A percentile compares a stretch with the other conserved stretches of the same genome.
Conservation (phyloP, 768 basidiomycete species). For the Suillus paluster region DNA sequence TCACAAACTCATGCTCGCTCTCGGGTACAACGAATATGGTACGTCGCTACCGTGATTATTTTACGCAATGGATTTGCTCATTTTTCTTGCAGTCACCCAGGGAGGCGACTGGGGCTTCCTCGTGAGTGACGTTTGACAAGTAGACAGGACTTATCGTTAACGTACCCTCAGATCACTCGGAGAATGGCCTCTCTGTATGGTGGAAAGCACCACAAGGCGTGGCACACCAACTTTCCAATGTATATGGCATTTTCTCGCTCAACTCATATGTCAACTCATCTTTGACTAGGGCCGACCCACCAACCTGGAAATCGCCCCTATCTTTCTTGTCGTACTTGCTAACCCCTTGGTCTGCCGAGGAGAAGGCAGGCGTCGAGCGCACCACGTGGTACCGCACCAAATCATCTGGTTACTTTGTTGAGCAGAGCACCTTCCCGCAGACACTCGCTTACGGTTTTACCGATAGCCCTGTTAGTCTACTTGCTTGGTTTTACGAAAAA, state of each 20-base stretch:
- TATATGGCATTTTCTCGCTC: constrained; percentile 21
- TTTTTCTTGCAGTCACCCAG: constrained; percentile 42
- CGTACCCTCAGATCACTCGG: constrained; percentile 36
- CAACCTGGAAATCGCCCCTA: constrained; percentile 30
- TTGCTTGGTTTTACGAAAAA: constrained; percentile 55
- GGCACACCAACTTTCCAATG: constrained; percentile 54
- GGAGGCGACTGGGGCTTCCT: constrained; percentile 53
- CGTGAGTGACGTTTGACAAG: constrained; percentile 29
- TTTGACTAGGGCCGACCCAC: constrained; percentile 14
- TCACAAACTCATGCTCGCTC: constrained; percentile 51
- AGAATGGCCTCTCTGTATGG: constrained; percentile 42
- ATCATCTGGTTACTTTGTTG: constrained; percentile 42
- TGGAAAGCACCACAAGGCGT: constrained; percentile 49
- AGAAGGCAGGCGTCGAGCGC: constrained; percentile 39
- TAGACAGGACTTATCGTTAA: not conserved
- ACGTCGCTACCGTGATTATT: not conserved
- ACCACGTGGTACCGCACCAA: constrained; percentile 31
- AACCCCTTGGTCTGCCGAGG: constrained; percentile 31
- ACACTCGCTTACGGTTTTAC: constrained; percentile 53
- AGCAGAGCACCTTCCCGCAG: constrained; percentile 50
- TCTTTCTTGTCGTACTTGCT: constrained; percentile 32
- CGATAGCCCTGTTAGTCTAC: constrained; percentile 56
- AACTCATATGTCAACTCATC: constrained; percentile 29
- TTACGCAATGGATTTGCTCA: not conserved
- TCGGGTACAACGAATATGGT: constrained; percentile 32